Base-by-base conservation (phyloP, 495 filamentous ascomycete genomes). In the Penicillium psychrofluorescens region DNA sequence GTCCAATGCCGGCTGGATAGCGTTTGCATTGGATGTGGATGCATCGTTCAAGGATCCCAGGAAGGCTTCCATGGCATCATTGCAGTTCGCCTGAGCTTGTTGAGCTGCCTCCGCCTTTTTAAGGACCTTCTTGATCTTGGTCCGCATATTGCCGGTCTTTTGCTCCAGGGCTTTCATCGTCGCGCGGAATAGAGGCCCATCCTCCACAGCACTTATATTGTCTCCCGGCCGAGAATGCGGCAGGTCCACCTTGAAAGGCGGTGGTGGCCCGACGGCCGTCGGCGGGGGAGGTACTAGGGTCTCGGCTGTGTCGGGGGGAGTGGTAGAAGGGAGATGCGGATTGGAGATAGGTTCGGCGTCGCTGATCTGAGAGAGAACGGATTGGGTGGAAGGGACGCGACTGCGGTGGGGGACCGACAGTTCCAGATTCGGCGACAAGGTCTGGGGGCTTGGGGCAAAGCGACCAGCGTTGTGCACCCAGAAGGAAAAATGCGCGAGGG, bases 161-260 rank as follows among this genome's bases (percentile, higher is more conserved):
- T 91, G 89, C 59, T 99, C 92, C 30, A 97, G 67, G 1, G 90
- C 84, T 59, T 97, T 97, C 78, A 99, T 95, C 1, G 91, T 96
- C 8, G 92, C 92, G 46, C 92, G 80, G 65, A 99, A 99, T 8
- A 99, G 68, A 0, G 92, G 92, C 6, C 92, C 94, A 72, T 99
- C 92, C 51, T 97, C 92, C 12, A 83, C 80, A 11, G 80, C 78
- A 49, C 84, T 84, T 67, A 92, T 80, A 56, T 95, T 90, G 33
- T 97, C 92, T 11, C 81, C 84, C 2, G 90, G 89, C 29, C 88
- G 80, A 38, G 86, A 86, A 57, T 86, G 90, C 27, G 86, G 77
- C 6, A 98, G 77, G 54, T 95, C 95, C 31, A 96, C 83, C 59
- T 90, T 91, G 44, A 90, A 76, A 4, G 83, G 54, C 2, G 57